phyloP scores from a whole-genome alignment of 2,329 filamentous ascomycete genomes.

The Exophiala sp. region DNA sequence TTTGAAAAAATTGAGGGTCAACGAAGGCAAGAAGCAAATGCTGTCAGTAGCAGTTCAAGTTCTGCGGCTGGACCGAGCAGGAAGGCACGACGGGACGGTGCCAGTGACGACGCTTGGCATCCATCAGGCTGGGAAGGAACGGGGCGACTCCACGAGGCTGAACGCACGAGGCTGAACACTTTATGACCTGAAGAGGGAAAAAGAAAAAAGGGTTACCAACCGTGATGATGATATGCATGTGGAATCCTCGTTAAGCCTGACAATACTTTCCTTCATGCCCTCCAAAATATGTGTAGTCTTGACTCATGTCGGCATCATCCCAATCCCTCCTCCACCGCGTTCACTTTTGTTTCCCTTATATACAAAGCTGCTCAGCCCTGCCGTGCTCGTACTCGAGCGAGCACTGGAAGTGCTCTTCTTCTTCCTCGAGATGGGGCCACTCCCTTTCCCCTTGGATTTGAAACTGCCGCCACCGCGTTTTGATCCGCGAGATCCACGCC shows the following conservation, averaged over 20 bases:
- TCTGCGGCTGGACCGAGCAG: background rate
- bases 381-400: conserved; percentile 12
- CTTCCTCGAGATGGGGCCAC: conserved; percentile 10
- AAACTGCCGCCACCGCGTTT: conserved; percentile 12
- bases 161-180: background rate
- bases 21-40: background rate
- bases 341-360: conserved; percentile 9
- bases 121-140: background rate
- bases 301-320: conserved; percentile 37
- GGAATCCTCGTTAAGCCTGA: background rate
- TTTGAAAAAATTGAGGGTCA: background rate
- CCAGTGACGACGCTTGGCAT: conserved; percentile 1
- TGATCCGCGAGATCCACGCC: conserved; percentile 6
- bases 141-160: background rate
- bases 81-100: background rate
- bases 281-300: background rate
- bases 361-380: conserved; percentile 4
- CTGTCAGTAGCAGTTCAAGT: background rate
- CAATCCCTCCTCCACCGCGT: conserved; percentile 31
- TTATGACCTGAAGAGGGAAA: too few relatives aligned
- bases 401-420: conserved; percentile 14
- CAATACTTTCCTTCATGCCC: background rate
- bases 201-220: too few relatives aligned
- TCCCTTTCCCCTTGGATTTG: conserved; percentile 8
- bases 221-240: too few relatives aligned